Evolutionary conservation across 306 rosid genomes (phyloP).

Genomic region (Dalbergia cochinchinensis): DNA sequence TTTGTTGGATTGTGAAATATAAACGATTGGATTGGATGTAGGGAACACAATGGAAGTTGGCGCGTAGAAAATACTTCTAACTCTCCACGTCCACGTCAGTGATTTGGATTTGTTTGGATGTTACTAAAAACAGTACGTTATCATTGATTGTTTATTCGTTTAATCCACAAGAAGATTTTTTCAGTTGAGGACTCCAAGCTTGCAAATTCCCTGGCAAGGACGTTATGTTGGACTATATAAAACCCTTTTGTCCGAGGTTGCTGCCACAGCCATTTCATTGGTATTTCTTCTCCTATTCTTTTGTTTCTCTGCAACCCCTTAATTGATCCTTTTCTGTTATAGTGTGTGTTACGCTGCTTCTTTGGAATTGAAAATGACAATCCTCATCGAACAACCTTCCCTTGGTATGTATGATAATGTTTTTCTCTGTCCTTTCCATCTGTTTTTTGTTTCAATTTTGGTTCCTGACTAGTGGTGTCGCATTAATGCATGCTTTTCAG

Average conservation of each 20-base stretch:
- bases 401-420: slow-evolving; percentile 61
- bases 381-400: slow-evolving; percentile 59
- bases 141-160: too few species aligned
- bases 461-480: not conserved
- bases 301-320: not conserved
- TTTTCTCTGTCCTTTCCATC: not conserved
- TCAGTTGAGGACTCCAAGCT: slow-evolving; percentile 56
- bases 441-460: not conserved
- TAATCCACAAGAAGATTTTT: slow-evolving; percentile 19
- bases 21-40: not conserved
- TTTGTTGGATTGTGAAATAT: too few species aligned
- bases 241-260: slow-evolving; percentile 9
- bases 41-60: not conserved
- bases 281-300: not conserved
- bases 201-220: slow-evolving; percentile 58
- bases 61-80: not conserved
- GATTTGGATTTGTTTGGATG: not conserved
- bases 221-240: slow-evolving; percentile 47
- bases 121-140: too few species aligned
- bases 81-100: not conserved
- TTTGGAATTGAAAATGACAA: slow-evolving; percentile 55
- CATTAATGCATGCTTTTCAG: slow-evolving; percentile 37
- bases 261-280: not conserved
- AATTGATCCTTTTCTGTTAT: not conserved
- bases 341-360: not conserved